Base-by-base conservation (phyloP, 805 yeast species). In the Ogataea ramenticola region DNA sequence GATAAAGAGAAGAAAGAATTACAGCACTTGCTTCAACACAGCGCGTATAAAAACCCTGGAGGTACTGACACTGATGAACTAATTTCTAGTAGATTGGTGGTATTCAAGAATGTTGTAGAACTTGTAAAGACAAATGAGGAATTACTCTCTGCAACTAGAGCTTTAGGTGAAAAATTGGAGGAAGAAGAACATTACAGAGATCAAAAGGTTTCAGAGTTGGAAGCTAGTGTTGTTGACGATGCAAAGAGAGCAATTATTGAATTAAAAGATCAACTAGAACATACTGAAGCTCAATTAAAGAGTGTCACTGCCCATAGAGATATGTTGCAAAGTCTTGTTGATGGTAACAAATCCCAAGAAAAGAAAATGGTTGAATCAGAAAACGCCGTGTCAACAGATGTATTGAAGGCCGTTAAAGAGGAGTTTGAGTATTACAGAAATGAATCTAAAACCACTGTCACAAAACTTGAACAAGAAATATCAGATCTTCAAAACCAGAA, bases 101-200 rank as follows among this genome's bases (percentile, higher is more conserved):
- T 78, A 9, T 91, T 90, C 64, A 75, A 72, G 36, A 75, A 74
- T 54, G 72, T 86, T 14, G 67, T 72, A 12, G 95, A 85, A 40
- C 66, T 91, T 42, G 86, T 87, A 53, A 66, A 73, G 42, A 85
- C 80, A 60, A 91, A 91, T 56, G 78, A 81, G 50, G 85, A 87
- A 42, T 69, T 91, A 24, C 63, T 89, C 31, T 66, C 70, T 32
- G 77, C 85, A 2, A 78, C 86, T 1, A 74, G 98, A 49, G 77
- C 76, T 41, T 67, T 91, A 16, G 95, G 91, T 11, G 69, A 73
- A 34, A 78, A 80, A 54, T 66, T 90, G 43, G 96, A 90, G 56
- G 62, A 58, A 6, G 75, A 77, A 41, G 95, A 86, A 51, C 54
- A 55, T 15, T 40, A 48, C 7, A 55, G 60, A 7, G 57, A 59